Evolutionary conservation across 1,139 yeast species (phyloP).

Genomic region (Zhuliangozyma blackwelliae): DNA sequence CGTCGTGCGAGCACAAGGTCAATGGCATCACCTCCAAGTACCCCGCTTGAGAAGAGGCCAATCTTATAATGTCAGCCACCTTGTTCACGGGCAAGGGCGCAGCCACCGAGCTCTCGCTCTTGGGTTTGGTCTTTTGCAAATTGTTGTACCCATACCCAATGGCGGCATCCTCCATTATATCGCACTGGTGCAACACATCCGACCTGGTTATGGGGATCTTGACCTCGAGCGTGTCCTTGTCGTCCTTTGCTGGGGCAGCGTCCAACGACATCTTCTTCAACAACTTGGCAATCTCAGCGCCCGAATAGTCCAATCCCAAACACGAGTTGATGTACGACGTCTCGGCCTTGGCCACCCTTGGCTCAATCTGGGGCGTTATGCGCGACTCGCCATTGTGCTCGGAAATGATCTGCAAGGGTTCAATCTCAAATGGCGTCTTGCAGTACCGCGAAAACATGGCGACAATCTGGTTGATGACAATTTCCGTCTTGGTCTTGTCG

Average conservation of each 20-base stretch:
- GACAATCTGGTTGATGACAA: constrained; percentile 85
- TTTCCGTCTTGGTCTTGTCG: constrained; percentile 87
- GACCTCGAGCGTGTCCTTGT: constrained; percentile 59
- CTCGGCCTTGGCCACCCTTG: constrained; percentile 72
- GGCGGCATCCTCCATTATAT: constrained; percentile 98
- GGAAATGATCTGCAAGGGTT: constrained; percentile 82
- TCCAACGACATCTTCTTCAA: constrained; percentile 77
- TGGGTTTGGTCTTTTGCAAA: constrained; percentile 75
- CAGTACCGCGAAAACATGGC: constrained; percentile 95
- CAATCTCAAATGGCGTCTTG: constrained; percentile 71
- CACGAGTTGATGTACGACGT: constrained; percentile 86
- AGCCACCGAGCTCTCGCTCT: constrained; percentile 76
- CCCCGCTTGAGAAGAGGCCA: constrained; percentile 91
- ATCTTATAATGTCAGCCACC: constrained; percentile 83
- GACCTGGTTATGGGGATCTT: constrained; percentile 89
- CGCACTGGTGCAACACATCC: constrained; percentile 95
- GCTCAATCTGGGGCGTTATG: constrained; percentile 66
- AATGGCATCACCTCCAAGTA: constrained; percentile 96
- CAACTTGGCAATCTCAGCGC: constrained; percentile 64
- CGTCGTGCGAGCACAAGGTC: constrained; percentile 94
- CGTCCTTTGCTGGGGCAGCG: constrained; percentile 51
- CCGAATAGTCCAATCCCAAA: constrained; percentile 71
- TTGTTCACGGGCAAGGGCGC: constrained; percentile 88
- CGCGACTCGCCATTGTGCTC: constrained; percentile 79
- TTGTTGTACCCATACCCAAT: constrained; percentile 94